Conservation (phyloP, 495 filamentous ascomycete species). For the Daldinia vernicosa region DNA sequence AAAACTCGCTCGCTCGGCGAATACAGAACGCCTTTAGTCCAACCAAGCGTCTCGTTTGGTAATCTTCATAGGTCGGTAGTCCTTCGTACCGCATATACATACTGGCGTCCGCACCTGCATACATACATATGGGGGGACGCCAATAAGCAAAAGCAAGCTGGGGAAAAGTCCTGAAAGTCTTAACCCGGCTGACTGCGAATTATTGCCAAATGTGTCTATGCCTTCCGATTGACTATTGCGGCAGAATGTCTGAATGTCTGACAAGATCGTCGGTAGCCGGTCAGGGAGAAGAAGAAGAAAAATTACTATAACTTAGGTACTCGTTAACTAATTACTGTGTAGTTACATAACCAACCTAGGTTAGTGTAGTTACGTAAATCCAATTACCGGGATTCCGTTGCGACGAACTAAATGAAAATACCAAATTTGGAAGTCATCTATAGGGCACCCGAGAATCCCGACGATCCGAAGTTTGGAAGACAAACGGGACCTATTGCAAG, state of each 20-base stretch:
- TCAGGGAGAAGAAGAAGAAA: slow-evolving; percentile 12
- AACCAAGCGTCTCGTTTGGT: slow-evolving; percentile 23
- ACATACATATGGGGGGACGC: neutral
- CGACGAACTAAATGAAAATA: neutral
- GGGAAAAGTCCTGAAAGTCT: neutral
- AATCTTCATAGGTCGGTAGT: slow-evolving; percentile 24
- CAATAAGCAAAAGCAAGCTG: slow-evolving; percentile 20
- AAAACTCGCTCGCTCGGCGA: slow-evolving; percentile 21
- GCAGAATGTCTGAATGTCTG: slow-evolving; percentile 34
- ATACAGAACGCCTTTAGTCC: slow-evolving; percentile 25
- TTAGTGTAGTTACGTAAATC: neutral
- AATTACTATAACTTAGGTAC: no score
- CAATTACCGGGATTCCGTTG: neutral
- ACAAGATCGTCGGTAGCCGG: slow-evolving; percentile 43
- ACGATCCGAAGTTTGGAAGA: slow-evolving; percentile 26
- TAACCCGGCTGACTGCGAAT: neutral
- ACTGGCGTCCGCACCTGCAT: slow-evolving; percentile 13
- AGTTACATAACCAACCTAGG: no score
- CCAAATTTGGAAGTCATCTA: slow-evolving; percentile 9
- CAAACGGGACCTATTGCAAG: neutral
- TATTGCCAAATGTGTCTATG: slow-evolving; percentile 12
- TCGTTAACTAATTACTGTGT: no score
- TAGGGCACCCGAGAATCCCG: slow-evolving; percentile 26
- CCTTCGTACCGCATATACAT: slow-evolving; percentile 8
- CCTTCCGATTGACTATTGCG: slow-evolving; percentile 13